These are phyloP conservation scores for Lachancea meyersii DNA, from an alignment of 805 yeast species.

Conservation along the genomic window DNA sequence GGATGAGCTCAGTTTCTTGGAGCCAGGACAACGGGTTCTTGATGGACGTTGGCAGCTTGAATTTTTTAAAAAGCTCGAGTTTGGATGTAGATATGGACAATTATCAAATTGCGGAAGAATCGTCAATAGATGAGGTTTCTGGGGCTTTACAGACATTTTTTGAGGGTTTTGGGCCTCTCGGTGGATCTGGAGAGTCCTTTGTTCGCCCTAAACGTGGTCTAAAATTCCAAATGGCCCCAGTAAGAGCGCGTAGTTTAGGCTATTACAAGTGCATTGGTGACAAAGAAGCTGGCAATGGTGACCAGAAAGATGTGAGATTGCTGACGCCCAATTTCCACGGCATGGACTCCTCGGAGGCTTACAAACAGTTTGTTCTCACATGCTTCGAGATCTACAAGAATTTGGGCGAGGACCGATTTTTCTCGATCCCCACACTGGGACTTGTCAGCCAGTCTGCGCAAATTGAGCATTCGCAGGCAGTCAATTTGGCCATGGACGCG, in stretches of 20 bases:
- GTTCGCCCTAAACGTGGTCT: slow-evolving; percentile 32
- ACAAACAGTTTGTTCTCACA: slow-evolving; percentile 42
- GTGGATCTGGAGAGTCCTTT: slow-evolving; percentile 31
- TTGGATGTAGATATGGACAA: slow-evolving; percentile 13
- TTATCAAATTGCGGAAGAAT: slow-evolving; percentile 17
- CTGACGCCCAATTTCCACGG: slow-evolving; percentile 38
- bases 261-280: slow-evolving; percentile 31
- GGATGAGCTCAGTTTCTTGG: slow-evolving; percentile 1
- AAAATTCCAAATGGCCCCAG: slow-evolving; percentile 44
- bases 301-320: slow-evolving; percentile 38
- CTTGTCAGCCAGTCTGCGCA: slow-evolving; percentile 31
- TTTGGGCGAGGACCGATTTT: slow-evolving; percentile 40
- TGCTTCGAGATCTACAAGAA: slow-evolving; percentile 50
- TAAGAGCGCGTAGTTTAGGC: slow-evolving; percentile 37
- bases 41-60: slow-evolving; percentile 28
- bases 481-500: slow-evolving; percentile 34
- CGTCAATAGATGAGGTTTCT: slow-evolving; percentile 16
- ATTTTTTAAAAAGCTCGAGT: slow-evolving; percentile 17
- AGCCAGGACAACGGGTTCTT: slow-evolving; percentile 12
- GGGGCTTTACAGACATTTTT: slow-evolving; percentile 17
- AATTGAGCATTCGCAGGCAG: slow-evolving; percentile 33
- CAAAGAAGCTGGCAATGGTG: slow-evolving; percentile 10
- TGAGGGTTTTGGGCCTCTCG: slow-evolving; percentile 5
- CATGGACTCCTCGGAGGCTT: slow-evolving; percentile 38
- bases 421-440: slow-evolving; percentile 38